phyloP scores from a whole-genome alignment of 1,284 basidiomycete species.

The Naganishia sp. region DNA sequence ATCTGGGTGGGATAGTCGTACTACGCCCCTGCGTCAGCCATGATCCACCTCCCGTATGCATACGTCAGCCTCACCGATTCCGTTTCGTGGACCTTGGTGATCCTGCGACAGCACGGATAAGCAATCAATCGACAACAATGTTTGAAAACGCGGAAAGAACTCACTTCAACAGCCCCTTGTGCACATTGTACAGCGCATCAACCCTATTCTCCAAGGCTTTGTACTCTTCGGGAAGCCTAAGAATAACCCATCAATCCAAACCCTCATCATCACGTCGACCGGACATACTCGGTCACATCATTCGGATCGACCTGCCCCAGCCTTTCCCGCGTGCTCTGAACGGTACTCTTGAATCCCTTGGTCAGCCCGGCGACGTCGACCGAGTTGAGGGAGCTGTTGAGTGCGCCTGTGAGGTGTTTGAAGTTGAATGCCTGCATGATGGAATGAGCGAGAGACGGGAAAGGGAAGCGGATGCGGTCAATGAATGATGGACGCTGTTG shows the following conservation, averaged over 20 bases:
- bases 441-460: background rate
- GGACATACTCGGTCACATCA: slow-evolving; percentile 87
- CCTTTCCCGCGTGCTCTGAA: slow-evolving; percentile 82
- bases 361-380: slow-evolving; percentile 58
- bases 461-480: no score
- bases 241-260: background rate
- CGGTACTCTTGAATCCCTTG: slow-evolving; percentile 80
- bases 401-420: slow-evolving; percentile 49
- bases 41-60: background rate
- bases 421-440: slow-evolving; percentile 37
- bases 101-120: slow-evolving; percentile 55
- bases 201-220: slow-evolving; percentile 92
- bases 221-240: slow-evolving; percentile 69
- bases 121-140: background rate
- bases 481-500: no score
- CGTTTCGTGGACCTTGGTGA: slow-evolving; percentile 79
- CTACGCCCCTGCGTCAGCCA: slow-evolving; percentile 27
- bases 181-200: slow-evolving; percentile 82
- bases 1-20: slow-evolving; percentile 77
- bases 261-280: slow-evolving; percentile 40
- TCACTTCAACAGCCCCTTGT: slow-evolving; percentile 76
- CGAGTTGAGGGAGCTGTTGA: slow-evolving; percentile 43
- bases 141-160: slow-evolving; percentile 35
- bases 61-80: slow-evolving; percentile 56
- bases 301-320: slow-evolving; percentile 84